phyloP scores from a whole-genome alignment of 2,329 filamentous ascomycete genomes.

The Aspergillus sp. region DNA sequence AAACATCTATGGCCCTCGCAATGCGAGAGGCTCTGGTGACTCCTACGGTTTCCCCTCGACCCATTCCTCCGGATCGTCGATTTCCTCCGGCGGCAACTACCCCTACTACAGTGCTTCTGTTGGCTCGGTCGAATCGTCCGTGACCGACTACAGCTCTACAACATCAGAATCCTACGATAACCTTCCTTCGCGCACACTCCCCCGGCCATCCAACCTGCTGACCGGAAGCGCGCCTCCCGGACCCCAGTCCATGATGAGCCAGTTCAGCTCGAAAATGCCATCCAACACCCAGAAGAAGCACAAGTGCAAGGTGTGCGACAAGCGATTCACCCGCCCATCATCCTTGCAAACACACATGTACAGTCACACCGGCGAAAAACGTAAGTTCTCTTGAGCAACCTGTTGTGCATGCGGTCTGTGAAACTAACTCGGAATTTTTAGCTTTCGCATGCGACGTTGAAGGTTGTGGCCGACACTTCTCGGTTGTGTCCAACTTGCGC shows the following conservation, averaged over 20 bases:
- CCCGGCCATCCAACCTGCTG: conserved; percentile 66
- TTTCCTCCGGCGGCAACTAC: conserved; percentile 77
- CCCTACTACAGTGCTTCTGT: conserved; percentile 83
- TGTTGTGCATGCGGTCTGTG: background rate
- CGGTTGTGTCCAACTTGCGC: conserved; percentile 90
- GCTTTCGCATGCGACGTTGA: conserved; percentile 93
- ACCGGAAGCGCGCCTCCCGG: conserved; percentile 67
- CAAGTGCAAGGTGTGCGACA: conserved; percentile 98
- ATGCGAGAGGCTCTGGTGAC: conserved; percentile 68
- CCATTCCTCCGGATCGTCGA: conserved; percentile 89
- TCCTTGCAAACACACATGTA: conserved; percentile 98
- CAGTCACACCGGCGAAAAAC: conserved; percentile 96
- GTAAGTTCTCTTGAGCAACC: conserved; percentile 55
- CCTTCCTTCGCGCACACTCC: conserved; percentile 74
- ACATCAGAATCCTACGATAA: conserved; percentile 80
- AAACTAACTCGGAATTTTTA: conserved; percentile 37
- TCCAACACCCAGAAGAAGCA: conserved; percentile 98
- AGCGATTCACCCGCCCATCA: conserved; percentile 90
- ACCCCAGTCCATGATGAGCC: conserved; percentile 96
- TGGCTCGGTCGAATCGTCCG: conserved; percentile 62
- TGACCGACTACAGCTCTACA: conserved; percentile 88
- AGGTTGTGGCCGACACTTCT: conserved; percentile 92
- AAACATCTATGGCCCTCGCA: conserved; percentile 74
- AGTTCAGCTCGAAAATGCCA: conserved; percentile 94
- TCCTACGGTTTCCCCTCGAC: conserved; percentile 87